A percentile compares a stretch with the other conserved stretches of the same genome.
Evolutionary conservation across 352 stramenopile genomes (phyloP).

Genomic region (Phytophthora cryptogea): DNA sequence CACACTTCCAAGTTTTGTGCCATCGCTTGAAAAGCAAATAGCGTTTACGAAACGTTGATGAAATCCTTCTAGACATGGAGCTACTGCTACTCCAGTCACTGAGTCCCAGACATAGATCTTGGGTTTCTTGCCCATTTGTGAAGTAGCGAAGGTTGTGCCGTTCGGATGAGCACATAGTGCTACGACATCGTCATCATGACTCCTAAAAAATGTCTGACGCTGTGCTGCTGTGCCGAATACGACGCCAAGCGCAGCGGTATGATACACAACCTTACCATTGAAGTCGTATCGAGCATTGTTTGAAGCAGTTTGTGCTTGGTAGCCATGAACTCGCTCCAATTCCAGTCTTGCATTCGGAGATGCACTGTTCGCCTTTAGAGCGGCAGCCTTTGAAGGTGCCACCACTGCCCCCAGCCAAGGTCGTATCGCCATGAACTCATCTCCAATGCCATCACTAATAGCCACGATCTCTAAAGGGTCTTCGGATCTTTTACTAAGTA

Average conservation of each 20-base stretch:
- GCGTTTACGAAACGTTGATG: slow-evolving; percentile 76
- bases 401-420: slow-evolving; percentile 88
- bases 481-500: slow-evolving; percentile 24
- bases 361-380: slow-evolving; percentile 35
- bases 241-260: slow-evolving; percentile 77
- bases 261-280: slow-evolving; percentile 70
- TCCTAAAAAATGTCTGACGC: slow-evolving; percentile 61
- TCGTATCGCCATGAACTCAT: slow-evolving; percentile 92
- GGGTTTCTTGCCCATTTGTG: slow-evolving; percentile 83
- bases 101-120: slow-evolving; percentile 86
- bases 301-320: slow-evolving; percentile 68
- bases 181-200: slow-evolving; percentile 86
- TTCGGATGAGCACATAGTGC: slow-evolving; percentile 82
- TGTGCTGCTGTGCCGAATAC: slow-evolving; percentile 56
- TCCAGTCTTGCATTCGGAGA: slow-evolving; percentile 55
- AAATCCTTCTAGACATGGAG: slow-evolving; percentile 68
- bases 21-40: slow-evolving; percentile 75
- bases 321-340: slow-evolving; percentile 75
- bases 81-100: slow-evolving; percentile 29
- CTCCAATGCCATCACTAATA: slow-evolving; percentile 52
- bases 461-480: slow-evolving; percentile 37
- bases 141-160: slow-evolving; percentile 79
- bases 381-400: slow-evolving; percentile 53
- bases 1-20: slow-evolving; percentile 67
- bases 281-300: slow-evolving; percentile 82